Conservation (phyloP, 768 basidiomycete species). For the Boletus barrowsii region DNA sequence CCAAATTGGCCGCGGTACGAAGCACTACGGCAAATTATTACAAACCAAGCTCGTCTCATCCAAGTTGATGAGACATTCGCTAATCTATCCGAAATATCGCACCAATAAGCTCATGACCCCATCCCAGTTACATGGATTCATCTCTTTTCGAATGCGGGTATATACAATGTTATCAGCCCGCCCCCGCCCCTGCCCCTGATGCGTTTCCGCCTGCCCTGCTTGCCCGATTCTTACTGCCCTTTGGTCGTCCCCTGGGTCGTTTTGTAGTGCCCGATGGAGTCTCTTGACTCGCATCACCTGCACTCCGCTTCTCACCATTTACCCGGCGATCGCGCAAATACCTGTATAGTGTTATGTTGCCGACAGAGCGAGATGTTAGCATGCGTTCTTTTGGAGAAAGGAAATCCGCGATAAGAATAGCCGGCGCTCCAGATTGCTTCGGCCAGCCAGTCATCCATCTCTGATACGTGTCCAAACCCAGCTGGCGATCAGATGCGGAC, state of each 20-base stretch:
- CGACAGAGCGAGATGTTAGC: conserved; percentile 13
- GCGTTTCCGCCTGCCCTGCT: conserved; percentile 18
- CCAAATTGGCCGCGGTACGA: background rate
- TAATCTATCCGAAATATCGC: too few relatives aligned
- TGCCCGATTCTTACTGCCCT: conserved; percentile 61
- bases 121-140: background rate
- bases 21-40: background rate
- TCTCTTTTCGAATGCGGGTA: conserved; percentile 7
- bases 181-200: conserved; percentile 8
- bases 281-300: conserved; percentile 28
- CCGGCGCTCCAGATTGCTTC: background rate
- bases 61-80: background rate
- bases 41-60: conserved; percentile 8
- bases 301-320: conserved; percentile 41
- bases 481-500: conserved; percentile 1
- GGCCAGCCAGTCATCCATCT: background rate
- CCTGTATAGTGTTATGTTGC: conserved; percentile 31
- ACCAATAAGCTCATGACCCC: too few relatives aligned
- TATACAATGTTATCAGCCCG: background rate
- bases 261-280: conserved; percentile 36
- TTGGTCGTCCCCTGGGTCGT: conserved; percentile 62
- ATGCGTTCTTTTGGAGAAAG: conserved; percentile 7
- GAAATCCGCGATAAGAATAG: conserved; percentile 2
- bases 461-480: background rate
- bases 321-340: conserved; percentile 63